Evolutionary conservation across 2,329 filamentous ascomycete genomes (phyloP).

Genomic region (Diaporthe ampelina): DNA sequence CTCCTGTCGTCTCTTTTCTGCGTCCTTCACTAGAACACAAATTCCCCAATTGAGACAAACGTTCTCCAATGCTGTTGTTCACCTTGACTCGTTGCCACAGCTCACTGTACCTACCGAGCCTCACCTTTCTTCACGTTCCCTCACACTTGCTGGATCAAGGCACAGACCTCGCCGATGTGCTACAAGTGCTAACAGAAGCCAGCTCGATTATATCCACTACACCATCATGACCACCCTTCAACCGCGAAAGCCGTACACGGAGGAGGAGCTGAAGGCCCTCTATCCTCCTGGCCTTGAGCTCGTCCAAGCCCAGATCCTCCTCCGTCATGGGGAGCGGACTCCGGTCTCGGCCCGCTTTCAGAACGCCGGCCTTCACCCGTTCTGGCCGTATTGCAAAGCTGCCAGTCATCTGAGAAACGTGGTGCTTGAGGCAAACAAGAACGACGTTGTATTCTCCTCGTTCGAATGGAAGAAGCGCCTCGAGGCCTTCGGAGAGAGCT

Average conservation of each 20-base stretch:
- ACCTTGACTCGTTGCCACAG: not conserved
- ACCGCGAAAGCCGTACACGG: slow-evolving; percentile 82
- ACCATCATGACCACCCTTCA: slow-evolving; percentile 82
- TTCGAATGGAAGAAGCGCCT: slow-evolving; percentile 78
- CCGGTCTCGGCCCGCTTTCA: slow-evolving; percentile 91
- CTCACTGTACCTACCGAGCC: not conserved
- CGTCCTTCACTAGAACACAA: too few species aligned
- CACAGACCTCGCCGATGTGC: not conserved
- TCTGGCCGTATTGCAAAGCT: slow-evolving; percentile 93
- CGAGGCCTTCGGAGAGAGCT: slow-evolving; percentile 81
- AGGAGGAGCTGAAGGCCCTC: slow-evolving; percentile 82
- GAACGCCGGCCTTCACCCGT: slow-evolving; percentile 76
- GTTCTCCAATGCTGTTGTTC: not conserved
- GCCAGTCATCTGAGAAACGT: slow-evolving; percentile 76
- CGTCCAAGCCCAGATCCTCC: slow-evolving; percentile 89
- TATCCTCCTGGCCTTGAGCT: slow-evolving; percentile 87
- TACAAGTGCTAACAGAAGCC: not conserved
- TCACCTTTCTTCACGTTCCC: not conserved
- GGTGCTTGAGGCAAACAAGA: slow-evolving; percentile 59
- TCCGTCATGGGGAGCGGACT: slow-evolving; percentile 85
- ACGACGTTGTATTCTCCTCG: slow-evolving; percentile 57
- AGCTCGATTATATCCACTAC: not conserved
- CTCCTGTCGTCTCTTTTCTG: not conserved
- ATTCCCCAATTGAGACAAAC: not conserved
- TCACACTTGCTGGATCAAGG: not conserved